Evolutionary conservation across 371 early-diverging fungal species (phyloP).

Genomic region (Mortierella sp.): DNA sequence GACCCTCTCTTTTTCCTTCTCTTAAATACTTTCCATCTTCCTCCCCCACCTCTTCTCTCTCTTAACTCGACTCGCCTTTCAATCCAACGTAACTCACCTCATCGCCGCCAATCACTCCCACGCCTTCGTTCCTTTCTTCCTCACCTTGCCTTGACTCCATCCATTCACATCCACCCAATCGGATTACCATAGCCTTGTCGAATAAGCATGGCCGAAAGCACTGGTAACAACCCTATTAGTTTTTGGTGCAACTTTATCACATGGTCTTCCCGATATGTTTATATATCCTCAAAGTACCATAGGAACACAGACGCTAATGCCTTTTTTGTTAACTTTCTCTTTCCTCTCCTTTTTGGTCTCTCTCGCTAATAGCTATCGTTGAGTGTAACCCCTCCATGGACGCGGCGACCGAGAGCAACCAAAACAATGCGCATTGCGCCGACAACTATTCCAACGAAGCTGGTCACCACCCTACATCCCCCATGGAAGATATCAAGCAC

Average conservation of each 20-base stretch:
- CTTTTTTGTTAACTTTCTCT: constrained; percentile 1
- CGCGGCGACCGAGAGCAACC: constrained; percentile 18
- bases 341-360: not conserved
- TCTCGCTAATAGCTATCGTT: constrained; percentile 7
- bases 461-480: constrained; percentile 23
- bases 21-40: not conserved
- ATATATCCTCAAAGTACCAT: not conserved
- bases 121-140: not conserved
- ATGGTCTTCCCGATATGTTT: not conserved
- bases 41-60: not conserved
- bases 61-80: not conserved
- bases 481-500: constrained; percentile 49
- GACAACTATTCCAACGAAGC: constrained; percentile 10
- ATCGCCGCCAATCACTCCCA: not conserved
- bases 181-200: not conserved
- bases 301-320: not conserved
- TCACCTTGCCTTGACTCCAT: not conserved
- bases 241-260: constrained; percentile 13
- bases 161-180: not conserved
- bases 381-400: constrained; percentile 39
- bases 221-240: constrained; percentile 14
- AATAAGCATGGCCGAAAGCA: constrained; percentile 43
- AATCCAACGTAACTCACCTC: not conserved
- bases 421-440: constrained; percentile 14
- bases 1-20: not conserved